phyloP scores from a whole-genome alignment of 2,329 filamentous ascomycete genomes.

The Aspergillus sergii region DNA sequence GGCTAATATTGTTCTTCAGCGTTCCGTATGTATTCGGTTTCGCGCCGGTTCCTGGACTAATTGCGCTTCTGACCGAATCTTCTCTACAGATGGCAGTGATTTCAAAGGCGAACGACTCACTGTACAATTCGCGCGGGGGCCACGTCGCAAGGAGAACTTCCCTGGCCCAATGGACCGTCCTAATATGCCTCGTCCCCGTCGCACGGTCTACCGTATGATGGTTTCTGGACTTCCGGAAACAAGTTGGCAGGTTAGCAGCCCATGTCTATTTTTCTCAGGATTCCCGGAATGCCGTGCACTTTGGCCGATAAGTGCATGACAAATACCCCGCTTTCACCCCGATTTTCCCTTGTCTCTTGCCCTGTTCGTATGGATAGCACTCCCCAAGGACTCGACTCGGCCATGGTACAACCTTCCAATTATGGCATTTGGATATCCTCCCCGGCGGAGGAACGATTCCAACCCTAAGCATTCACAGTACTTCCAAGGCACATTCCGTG shows the following conservation, averaged over 20 bases:
- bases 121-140: slow-evolving; percentile 95
- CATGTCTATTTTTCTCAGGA: slow-evolving; percentile 35
- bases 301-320: slow-evolving; percentile 19
- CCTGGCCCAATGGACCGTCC: slow-evolving; percentile 65
- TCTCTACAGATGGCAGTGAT: slow-evolving; percentile 78
- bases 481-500: background rate
- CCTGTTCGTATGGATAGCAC: background rate
- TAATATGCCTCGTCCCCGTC: slow-evolving; percentile 75
- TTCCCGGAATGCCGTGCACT: slow-evolving; percentile 23
- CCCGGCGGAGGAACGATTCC: slow-evolving; percentile 3
- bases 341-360: background rate
- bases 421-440: background rate
- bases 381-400: background rate
- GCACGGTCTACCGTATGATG: slow-evolving; percentile 95
- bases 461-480: background rate
- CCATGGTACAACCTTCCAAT: background rate
- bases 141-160: slow-evolving; percentile 68
- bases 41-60: slow-evolving; percentile 55
- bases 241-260: slow-evolving; percentile 98
- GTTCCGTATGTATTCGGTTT: slow-evolving; percentile 60
- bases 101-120: slow-evolving; percentile 98
- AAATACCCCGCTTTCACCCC: background rate
- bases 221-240: slow-evolving; percentile 98
- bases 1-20: slow-evolving; percentile 43
- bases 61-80: slow-evolving; percentile 36